Percentiles rank a stretch among this genome's conserved stretches.
phyloP scores from a whole-genome alignment of 805 yeast species.

The Maudiozyma barnettii region DNA sequence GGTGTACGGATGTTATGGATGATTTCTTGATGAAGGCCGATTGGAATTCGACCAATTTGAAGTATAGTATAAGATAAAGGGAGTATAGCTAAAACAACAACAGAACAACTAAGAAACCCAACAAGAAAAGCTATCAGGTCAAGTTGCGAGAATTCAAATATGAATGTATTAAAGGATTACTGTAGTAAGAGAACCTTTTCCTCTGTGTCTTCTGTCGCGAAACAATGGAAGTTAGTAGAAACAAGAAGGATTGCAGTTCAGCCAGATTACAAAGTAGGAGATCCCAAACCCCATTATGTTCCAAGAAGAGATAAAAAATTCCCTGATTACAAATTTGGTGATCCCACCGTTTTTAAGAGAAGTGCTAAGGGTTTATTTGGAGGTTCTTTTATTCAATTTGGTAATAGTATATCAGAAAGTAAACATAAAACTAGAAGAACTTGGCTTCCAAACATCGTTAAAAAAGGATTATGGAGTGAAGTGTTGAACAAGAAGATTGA shows the following conservation, averaged over 20 bases:
- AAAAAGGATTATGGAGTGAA: slow-evolving; percentile 76
- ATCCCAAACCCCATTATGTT: slow-evolving; percentile 37
- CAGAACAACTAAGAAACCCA: background rate
- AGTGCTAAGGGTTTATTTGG: slow-evolving; percentile 86
- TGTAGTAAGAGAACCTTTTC: slow-evolving; percentile 13
- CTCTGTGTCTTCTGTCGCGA: slow-evolving; percentile 10
- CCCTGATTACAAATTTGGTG: slow-evolving; percentile 74
- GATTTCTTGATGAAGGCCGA: no score
- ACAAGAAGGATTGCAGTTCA: slow-evolving; percentile 37
- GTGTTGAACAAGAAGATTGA: slow-evolving; percentile 48
- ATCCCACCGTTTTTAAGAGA: slow-evolving; percentile 67
- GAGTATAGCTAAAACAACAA: background rate
- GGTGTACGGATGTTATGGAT: background rate
- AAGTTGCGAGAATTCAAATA: background rate
- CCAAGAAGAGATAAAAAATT: slow-evolving; percentile 37
- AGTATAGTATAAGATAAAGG: no score
- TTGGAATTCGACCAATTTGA: no score
- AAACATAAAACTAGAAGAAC: slow-evolving; percentile 64
- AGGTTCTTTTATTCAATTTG: slow-evolving; percentile 69
- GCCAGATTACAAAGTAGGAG: slow-evolving; percentile 45
- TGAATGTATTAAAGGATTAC: slow-evolving; percentile 1
- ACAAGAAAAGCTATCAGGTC: background rate
- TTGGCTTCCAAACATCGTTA: slow-evolving; percentile 77
- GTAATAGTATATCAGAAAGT: slow-evolving; percentile 69
- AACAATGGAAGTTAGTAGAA: slow-evolving; percentile 38